These are phyloP conservation scores for Ophiostoma triangulosporum DNA, from an alignment of 2,329 filamentous ascomycete genomes.

Conservation along the genomic window DNA sequence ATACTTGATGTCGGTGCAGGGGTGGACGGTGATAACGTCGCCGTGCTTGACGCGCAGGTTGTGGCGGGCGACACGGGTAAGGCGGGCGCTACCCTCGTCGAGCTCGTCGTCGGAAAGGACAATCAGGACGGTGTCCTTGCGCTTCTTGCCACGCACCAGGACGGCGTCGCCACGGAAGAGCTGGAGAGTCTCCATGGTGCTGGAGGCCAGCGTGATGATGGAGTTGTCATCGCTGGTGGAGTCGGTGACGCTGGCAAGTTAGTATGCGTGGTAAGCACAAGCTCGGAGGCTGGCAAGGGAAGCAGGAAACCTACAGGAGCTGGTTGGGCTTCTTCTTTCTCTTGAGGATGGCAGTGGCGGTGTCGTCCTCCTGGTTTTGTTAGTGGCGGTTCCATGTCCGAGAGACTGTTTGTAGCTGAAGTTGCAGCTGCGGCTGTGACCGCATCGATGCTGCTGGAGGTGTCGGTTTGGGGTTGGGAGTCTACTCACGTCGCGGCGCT, in stretches of 20 bases:
- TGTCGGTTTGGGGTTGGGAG: not conserved
- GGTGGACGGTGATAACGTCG: slow-evolving; percentile 92
- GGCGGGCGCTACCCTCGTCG: slow-evolving; percentile 89
- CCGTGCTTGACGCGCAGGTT: slow-evolving; percentile 98
- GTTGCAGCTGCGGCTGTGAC: not conserved
- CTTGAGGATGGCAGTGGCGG: slow-evolving; percentile 91
- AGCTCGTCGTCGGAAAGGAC: slow-evolving; percentile 95
- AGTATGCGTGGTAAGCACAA: not conserved
- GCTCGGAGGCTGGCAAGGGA: not conserved
- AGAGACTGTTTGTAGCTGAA: not conserved
- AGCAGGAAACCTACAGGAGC: slow-evolving; percentile 57
- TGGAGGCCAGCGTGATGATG: slow-evolving; percentile 94
- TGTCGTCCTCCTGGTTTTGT: slow-evolving; percentile 53
- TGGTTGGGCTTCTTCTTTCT: slow-evolving; percentile 99
- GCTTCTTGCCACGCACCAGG: slow-evolving; percentile 97
- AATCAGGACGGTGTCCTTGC: slow-evolving; percentile 96
- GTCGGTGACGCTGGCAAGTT: slow-evolving; percentile 68
- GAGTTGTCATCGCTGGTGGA: slow-evolving; percentile 99
- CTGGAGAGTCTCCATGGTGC: slow-evolving; percentile 96
- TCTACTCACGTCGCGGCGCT: slow-evolving; percentile 51
- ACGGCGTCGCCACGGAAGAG: slow-evolving; percentile 98
- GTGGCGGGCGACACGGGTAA: slow-evolving; percentile 97
- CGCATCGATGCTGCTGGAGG: not conserved
- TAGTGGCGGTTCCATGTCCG: not conserved
- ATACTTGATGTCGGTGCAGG: slow-evolving; percentile 99